These are phyloP conservation scores for Prunus mume DNA, from an alignment of 306 rosid genomes.

Conservation along the genomic window DNA sequence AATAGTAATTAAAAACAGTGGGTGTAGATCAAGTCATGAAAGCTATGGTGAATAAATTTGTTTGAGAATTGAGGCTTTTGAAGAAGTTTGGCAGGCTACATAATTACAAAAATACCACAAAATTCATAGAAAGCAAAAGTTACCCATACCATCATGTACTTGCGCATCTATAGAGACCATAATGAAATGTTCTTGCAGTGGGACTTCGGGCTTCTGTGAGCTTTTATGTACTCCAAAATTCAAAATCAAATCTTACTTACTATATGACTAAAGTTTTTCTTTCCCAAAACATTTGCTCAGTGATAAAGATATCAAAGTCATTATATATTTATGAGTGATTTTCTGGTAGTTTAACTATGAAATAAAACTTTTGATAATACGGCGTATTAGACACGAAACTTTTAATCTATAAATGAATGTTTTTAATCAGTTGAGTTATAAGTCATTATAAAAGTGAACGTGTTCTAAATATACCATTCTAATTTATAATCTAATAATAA, in stretches of 20 bases:
- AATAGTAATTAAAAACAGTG: background rate
- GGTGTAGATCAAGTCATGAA: background rate
- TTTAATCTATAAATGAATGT: too few species aligned
- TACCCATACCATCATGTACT: background rate
- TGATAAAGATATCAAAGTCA: background rate
- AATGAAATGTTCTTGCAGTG: background rate
- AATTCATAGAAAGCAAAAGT: background rate
- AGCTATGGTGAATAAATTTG: background rate
- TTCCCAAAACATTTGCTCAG: background rate
- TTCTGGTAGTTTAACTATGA: background rate
- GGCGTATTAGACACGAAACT: too few species aligned
- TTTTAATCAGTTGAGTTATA: too few species aligned
- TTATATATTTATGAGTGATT: background rate
- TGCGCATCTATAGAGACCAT: background rate
- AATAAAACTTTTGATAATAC: too few species aligned
- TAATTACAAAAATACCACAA: background rate
- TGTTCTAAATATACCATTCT: too few species aligned
- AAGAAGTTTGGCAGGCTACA: background rate
- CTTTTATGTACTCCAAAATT: background rate
- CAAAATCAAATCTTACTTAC: background rate
- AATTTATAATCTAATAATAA: too few species aligned
- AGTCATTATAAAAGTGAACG: too few species aligned
- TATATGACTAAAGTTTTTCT: background rate
- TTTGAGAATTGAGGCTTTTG: background rate
- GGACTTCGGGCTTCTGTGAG: slow-evolving; percentile 1